These are phyloP conservation scores for Oehlia diaphana DNA, from an alignment of 192 early-diverging fungal species.

Conservation along the genomic window DNA sequence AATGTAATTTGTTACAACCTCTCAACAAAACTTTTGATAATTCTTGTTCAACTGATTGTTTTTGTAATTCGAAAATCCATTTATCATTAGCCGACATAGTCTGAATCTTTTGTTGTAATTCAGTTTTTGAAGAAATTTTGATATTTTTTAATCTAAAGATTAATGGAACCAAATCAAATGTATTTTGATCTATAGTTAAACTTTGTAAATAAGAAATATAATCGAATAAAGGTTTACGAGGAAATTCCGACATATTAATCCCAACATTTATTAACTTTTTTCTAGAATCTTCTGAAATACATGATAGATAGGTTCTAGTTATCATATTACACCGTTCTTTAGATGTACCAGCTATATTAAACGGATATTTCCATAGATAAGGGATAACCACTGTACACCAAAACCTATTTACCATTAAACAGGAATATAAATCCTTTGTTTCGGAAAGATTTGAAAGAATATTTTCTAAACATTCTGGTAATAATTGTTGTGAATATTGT, in stretches of 20 bases:
- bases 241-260: not conserved
- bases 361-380: not conserved
- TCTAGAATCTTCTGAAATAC: not conserved
- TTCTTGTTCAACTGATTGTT: not conserved
- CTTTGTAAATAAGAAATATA: not conserved
- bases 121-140: not conserved
- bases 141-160: not conserved
- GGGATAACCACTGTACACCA: not conserved
- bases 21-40: not conserved
- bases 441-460: not conserved
- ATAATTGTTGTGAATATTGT: not conserved
- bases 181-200: not conserved
- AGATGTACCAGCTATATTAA: not conserved
- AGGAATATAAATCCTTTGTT: conserved; percentile 8
- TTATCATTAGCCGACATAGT: not conserved
- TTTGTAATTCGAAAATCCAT: not conserved
- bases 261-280: not conserved
- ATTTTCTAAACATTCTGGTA: conserved; percentile 4
- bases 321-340: not conserved
- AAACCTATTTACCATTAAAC: not conserved
- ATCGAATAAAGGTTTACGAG: not conserved
- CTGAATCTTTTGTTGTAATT: not conserved
- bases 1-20: not conserved
- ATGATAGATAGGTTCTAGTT: not conserved
- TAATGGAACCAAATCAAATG: not conserved